phyloP scores from a whole-genome alignment of 2,329 filamentous ascomycete genomes.

The Exophiala lecanii-corni region DNA sequence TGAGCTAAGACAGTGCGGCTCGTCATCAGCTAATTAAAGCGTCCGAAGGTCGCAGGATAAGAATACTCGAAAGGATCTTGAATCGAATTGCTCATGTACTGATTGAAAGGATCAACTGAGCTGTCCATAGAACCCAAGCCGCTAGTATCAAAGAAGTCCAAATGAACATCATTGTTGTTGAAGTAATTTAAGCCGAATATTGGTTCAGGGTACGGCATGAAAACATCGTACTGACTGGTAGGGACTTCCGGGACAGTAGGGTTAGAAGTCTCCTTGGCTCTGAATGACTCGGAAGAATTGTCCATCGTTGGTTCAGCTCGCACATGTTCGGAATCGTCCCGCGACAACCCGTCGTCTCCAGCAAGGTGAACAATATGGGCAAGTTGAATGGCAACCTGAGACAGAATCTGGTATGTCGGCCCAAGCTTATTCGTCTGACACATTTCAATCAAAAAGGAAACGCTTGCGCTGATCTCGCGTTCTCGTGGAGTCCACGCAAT shows the following conservation, averaged over 20 bases:
- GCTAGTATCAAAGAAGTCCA: not conserved
- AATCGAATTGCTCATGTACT: not conserved
- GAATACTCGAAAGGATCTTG: not conserved
- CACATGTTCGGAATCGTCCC: not conserved
- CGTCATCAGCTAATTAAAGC: too few species aligned
- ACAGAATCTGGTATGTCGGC: slow-evolving; percentile 1
- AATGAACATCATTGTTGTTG: not conserved
- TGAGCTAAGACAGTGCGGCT: too few species aligned
- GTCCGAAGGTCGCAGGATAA: too few species aligned
- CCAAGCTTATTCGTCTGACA: slow-evolving; percentile 1
- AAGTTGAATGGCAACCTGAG: slow-evolving; percentile 1
- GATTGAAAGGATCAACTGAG: not conserved
- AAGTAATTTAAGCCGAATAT: not conserved
- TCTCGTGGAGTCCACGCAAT: not conserved
- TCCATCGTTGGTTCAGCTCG: not conserved
- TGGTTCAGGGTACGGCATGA: not conserved
- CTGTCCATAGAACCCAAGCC: not conserved
- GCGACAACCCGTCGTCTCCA: not conserved
- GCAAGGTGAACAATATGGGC: not conserved
- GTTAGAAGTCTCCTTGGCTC: not conserved
- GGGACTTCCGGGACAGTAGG: not conserved
- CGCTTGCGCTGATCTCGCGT: not conserved
- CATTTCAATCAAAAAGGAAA: not conserved
- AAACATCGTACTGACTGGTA: not conserved
- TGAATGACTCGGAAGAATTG: not conserved